Evolutionary conservation across 441 rosid species (phyloP), one percentile per base, ranked within the genome.

Genomic region (Melastoma candidum): DNA sequence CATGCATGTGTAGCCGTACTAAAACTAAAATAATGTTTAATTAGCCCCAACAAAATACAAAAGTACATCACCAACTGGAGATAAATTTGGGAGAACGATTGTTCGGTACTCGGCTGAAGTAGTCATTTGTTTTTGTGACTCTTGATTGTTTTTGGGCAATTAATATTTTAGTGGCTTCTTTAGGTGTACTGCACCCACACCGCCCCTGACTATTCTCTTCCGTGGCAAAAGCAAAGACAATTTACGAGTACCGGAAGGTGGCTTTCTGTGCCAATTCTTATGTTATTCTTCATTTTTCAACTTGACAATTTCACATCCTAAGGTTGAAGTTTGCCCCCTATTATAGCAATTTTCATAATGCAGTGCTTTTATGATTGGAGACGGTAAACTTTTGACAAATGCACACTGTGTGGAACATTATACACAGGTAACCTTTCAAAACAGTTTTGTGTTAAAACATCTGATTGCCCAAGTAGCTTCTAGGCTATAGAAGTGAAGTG

Each of bases 361-460:
- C 93, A 92, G 98, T 70, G 96, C 98, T 65, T 92, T 92, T 70
- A 92, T 92, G 96, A 87, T 92, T 24, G 98, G 89, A 58, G 77
- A 87, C 67, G 84, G 98, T 55, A 92, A 85, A 63, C 98, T 92
- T 64, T 72, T 92, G 77, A 87, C 96, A 49, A 92, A 92, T 80
- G 96, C 96, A 24, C 95, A 92, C 61, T 87, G 98, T 61, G 94
- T 92, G 50, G 94, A 92, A 54, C 83, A 92, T 68, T 58, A 73
- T 69, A 87, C 96, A 2, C 96, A 85, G 93, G 98, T 87, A 64
- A 49, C 44, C 57, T 63, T 17, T 54, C 47, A 51, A 8, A 39
- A 1, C 8, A 8, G 2, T 17, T 17, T 17, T 17, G 22, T 17
- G 22, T 17, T 17, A 17, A 17, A 17, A 17, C 32, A 52, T 52